Conservation (phyloP, 345 rosid genomes). For the Lenwebbia sp. region DNA sequence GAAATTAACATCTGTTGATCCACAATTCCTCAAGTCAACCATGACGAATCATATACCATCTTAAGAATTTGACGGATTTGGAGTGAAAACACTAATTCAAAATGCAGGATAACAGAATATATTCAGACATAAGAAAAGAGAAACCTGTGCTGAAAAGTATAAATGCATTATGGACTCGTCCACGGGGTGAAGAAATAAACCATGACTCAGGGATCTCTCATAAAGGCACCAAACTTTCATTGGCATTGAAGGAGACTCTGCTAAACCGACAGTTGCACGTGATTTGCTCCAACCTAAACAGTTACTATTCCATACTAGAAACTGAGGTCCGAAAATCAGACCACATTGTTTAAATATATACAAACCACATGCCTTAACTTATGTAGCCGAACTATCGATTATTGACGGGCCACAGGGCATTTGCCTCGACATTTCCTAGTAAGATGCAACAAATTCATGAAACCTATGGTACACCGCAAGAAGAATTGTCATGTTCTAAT, state of each 20-base stretch:
- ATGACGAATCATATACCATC: neutral
- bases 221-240: neutral
- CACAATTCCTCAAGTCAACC: neutral
- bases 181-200: neutral
- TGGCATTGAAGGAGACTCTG: neutral
- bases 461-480: neutral
- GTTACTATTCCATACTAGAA: neutral
- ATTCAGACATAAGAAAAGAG: neutral
- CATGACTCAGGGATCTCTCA: neutral
- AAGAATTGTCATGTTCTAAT: conserved; percentile 49
- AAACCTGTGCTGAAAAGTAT: neutral
- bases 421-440: neutral
- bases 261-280: neutral
- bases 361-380: neutral
- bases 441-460: neutral
- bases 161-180: neutral
- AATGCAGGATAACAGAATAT: neutral
- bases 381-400: neutral
- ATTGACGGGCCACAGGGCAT: neutral
- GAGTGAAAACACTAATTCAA: neutral
- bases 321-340: neutral
- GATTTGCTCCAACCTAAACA: neutral
- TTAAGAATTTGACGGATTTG: neutral
- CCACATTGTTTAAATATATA: neutral
- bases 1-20: neutral